These are phyloP conservation scores for Saccharata proteae DNA, from an alignment of 2,329 filamentous ascomycete species.

Conservation along the genomic window DNA sequence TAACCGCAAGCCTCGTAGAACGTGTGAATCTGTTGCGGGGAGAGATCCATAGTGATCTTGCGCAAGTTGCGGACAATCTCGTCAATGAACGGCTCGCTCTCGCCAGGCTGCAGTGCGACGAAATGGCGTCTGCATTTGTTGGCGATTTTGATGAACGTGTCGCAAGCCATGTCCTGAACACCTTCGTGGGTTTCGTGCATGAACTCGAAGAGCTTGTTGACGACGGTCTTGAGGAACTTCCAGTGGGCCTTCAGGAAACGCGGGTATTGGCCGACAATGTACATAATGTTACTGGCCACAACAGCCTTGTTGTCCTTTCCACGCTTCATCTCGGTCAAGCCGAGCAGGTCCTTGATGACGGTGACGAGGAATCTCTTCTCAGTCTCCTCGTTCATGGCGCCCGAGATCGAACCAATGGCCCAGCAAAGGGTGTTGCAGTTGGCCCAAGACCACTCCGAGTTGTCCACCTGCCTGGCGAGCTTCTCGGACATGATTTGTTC, in stretches of 20 bases:
- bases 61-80: constrained; percentile 94
- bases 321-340: constrained; percentile 96
- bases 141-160: constrained; percentile 99
- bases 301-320: constrained; percentile 99
- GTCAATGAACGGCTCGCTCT: constrained; percentile 93
- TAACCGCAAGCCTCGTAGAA: constrained; percentile 99
- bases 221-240: constrained; percentile 99
- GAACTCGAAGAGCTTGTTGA: constrained; percentile 99
- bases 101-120: constrained; percentile 86
- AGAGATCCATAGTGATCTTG: constrained; percentile 90
- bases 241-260: constrained; percentile 97
- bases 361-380: constrained; percentile 98
- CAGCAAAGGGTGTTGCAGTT: constrained; percentile 99
- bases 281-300: constrained; percentile 99
- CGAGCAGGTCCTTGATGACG: constrained; percentile 95
- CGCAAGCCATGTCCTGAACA: constrained; percentile 99
- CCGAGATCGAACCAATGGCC: constrained; percentile 96
- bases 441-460: constrained; percentile 95
- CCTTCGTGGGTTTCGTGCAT: constrained; percentile 99
- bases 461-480: constrained; percentile 86
- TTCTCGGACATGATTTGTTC: constrained; percentile 99
- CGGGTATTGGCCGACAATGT: constrained; percentile 97
- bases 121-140: constrained; percentile 97
- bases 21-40: constrained; percentile 93
- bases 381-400: constrained; percentile 98